Conservation (phyloP, 148 eudicot genomes). For the Cornus suecica region DNA sequence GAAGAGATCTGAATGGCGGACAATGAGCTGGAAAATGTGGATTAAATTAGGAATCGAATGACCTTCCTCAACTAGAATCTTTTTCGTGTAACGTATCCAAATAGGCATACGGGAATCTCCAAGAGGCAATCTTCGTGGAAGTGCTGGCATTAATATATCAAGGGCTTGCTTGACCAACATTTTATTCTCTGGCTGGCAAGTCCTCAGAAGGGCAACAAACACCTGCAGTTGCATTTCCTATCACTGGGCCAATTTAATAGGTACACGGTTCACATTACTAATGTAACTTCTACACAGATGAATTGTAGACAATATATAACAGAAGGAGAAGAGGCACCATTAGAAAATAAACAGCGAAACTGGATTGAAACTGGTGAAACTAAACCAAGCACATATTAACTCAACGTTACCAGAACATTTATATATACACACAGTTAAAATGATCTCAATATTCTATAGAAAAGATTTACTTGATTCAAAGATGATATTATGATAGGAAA, state of each 20-base stretch:
- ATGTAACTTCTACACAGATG: neutral
- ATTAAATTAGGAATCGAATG: constrained; percentile 95
- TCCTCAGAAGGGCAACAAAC: constrained; percentile 93
- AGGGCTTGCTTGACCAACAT: constrained; percentile 99
- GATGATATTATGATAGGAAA: neutral
- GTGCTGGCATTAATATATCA: constrained; percentile 98
- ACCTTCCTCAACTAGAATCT: constrained; percentile 99
- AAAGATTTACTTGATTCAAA: neutral
- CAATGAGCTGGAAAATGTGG: constrained; percentile 98
- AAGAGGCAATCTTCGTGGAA: constrained; percentile 87
- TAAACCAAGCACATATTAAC: neutral
- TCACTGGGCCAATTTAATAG: constrained; percentile 1
- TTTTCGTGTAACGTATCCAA: constrained; percentile 98
- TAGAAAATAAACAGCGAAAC: neutral
- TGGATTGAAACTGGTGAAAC: neutral
- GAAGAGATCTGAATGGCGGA: constrained; percentile 98
- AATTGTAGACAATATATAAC: neutral
- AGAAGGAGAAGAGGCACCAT: neutral
- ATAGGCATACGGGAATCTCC: constrained; percentile 99
- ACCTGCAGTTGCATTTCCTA: constrained; percentile 50
- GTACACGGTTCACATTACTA: neutral
- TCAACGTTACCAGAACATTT: neutral
- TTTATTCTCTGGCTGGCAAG: constrained; percentile 98
- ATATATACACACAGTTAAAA: no score
- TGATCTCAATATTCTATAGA: neutral